These are phyloP conservation scores for Didymella glomerata DNA, from an alignment of 2,329 filamentous ascomycete genomes.

Conservation along the genomic window DNA sequence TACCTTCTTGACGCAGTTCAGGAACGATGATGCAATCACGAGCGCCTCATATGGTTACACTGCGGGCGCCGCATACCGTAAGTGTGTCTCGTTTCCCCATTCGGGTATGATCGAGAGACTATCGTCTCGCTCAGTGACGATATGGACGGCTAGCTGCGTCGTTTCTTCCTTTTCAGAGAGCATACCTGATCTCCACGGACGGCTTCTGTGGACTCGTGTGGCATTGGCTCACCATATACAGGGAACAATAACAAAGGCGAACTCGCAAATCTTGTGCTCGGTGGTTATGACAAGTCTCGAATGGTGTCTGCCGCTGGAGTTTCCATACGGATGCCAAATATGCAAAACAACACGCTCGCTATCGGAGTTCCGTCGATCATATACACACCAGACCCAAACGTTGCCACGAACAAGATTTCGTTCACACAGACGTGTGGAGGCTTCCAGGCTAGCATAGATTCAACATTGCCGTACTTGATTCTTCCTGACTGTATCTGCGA, in stretches of 20 bases:
- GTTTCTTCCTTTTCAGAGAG: no score
- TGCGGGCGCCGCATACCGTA: conserved; percentile 48
- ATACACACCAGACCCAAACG: conserved; percentile 25
- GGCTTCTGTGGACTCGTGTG: no score
- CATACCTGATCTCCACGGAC: no score
- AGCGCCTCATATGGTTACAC: conserved; percentile 47
- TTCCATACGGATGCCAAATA: conserved; percentile 24
- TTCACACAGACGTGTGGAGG: not conserved
- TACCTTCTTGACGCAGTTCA: conserved; percentile 38
- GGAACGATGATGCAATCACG: conserved; percentile 8
- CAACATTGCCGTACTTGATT: conserved; percentile 48
- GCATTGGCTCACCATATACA: conserved; percentile 16
- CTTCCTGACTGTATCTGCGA: conserved; percentile 49
- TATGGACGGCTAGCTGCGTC: no score
- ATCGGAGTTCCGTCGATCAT: conserved; percentile 38
- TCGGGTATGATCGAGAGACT: no score
- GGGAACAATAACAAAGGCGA: conserved; percentile 39
- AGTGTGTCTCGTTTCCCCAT: conserved; percentile 23
- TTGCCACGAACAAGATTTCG: conserved; percentile 4
- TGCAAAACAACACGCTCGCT: conserved; percentile 4
- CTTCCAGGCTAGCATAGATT: conserved; percentile 46
- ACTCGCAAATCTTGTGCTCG: conserved; percentile 49
- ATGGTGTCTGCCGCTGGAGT: conserved; percentile 26
- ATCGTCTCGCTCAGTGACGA: no score
- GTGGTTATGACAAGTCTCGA: conserved; percentile 53